These are phyloP conservation scores for Magnolia kwangsiensis DNA, from an alignment of 164 flowering plant species.

Conservation along the genomic window DNA sequence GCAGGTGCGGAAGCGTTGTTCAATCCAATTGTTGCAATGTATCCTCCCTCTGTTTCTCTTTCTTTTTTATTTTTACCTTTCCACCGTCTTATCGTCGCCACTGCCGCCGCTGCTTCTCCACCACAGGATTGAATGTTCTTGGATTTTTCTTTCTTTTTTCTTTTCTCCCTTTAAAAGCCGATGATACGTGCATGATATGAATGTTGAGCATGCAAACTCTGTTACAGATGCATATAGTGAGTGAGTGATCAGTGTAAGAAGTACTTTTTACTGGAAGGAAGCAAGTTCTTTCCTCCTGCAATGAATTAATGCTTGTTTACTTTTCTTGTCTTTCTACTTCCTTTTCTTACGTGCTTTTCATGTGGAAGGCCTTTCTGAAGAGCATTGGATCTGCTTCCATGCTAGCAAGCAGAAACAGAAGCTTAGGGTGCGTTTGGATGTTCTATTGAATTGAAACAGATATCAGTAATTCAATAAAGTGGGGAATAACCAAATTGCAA, in stretches of 20 bases:
- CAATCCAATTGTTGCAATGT: conserved; percentile 8
- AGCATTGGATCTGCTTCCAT: too few species aligned
- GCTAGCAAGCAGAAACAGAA: too few species aligned
- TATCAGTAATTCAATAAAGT: too few species aligned
- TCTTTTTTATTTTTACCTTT: neutral
- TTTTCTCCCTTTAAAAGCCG: conserved; percentile 8
- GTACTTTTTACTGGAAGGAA: neutral
- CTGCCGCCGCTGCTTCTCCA: neutral
- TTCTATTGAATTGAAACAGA: too few species aligned
- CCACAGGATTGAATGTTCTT: conserved; percentile 28
- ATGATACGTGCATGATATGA: conserved; percentile 29
- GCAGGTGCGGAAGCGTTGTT: conserved; percentile 68
- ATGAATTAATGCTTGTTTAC: neutral
- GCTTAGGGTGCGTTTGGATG: too few species aligned
- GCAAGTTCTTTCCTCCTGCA: neutral
- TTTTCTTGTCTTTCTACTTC: neutral
- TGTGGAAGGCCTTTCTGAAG: too few species aligned
- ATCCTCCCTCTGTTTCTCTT: neutral
- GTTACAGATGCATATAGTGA: conserved; percentile 3
- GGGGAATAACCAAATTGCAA: too few species aligned
- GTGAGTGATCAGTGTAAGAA: neutral
- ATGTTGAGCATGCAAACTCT: conserved; percentile 18
- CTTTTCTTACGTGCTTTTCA: too few species aligned
- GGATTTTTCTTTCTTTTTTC: conserved; percentile 17
- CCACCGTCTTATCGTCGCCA: neutral